Base-by-base conservation (phyloP, 495 filamentous ascomycete genomes). In the Venustampulla echinocandica region DNA sequence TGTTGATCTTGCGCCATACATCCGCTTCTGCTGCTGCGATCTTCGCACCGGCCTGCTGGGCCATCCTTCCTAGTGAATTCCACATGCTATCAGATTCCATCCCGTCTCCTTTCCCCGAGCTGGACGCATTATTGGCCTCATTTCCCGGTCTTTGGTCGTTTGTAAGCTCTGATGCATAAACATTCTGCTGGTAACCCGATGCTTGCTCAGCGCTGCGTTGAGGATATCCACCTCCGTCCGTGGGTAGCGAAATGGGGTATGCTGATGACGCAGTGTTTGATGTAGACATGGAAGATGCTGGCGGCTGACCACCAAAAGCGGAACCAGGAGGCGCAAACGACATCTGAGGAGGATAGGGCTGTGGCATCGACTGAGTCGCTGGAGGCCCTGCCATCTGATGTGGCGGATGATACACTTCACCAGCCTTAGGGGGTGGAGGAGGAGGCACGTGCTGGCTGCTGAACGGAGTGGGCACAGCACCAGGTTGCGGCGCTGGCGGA, bases 1-100 rank as follows among this genome's bases (percentile, higher is more conserved):
- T 58, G 54, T 73, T 75, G 52, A 76, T 69, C 55, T 61, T 63
- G 62, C 61, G 76, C 77, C 78, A 81, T 22, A 77, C 66, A 57
- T 71, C 69, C 42, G 68, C 69, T 61, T 79, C 75, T 35, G 71
- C 67, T 55, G 77, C 67, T 20, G 62, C 65, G 45, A 79, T 51
- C 50, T 75, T 74, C 43, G 57, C 60, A 24, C 76, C 75, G 17
- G 69, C 75, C 38, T 55, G 64, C 44, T 63, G 61, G 47, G 69
- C 61, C 75, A 71, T 80, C 38, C 64, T 64, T 60, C 64, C 76
- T 1, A 71, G 71, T 11, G 60, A 68, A 24, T 64, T 64, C 53
- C 69, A 59, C 4, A 73, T 49, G 2, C 67, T 60, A 11, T 60
- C 57, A 11, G 34, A 17, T 6, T 57, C 54, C 6, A 36, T 21